A percentile compares a stretch with the other conserved stretches of the same genome.
These are phyloP conservation scores for Diversispora eburnea DNA, from an alignment of 192 early-diverging fungal genomes.

Conservation along the genomic window DNA sequence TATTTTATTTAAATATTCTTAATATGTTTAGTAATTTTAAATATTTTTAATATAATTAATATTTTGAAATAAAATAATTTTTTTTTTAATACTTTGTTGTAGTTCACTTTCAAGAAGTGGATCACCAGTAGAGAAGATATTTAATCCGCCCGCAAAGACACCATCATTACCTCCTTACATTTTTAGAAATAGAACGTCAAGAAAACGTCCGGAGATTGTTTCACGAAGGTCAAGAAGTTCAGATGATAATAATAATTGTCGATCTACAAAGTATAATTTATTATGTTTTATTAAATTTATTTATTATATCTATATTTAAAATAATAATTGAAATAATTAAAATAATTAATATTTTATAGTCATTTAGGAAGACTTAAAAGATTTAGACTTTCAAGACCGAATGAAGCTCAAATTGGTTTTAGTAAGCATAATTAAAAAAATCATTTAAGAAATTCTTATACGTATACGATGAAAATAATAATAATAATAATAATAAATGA, in stretches of 20 bases:
- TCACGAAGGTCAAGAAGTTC: background rate
- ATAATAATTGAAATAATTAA: too few species aligned
- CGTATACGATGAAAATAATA: too few species aligned
- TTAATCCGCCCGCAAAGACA: background rate
- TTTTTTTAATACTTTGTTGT: background rate
- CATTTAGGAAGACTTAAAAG: too few species aligned
- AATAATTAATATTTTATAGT: too few species aligned
- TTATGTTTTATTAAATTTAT: too few species aligned
- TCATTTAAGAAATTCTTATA: too few species aligned
- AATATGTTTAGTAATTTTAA: background rate
- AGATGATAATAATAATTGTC: background rate
- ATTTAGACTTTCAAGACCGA: too few species aligned
- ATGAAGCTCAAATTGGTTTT: too few species aligned
- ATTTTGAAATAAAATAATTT: background rate
- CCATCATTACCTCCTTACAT: background rate
- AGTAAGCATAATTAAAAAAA: too few species aligned
- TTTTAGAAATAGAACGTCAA: background rate
- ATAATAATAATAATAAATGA: too few species aligned
- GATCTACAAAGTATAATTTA: too few species aligned
- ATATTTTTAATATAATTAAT: background rate
- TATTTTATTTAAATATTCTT: background rate
- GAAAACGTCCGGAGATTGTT: background rate
- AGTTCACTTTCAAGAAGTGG: constrained; percentile 14
- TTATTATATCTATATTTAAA: too few species aligned
- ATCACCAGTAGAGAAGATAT: background rate